These are phyloP conservation scores for Plasmodium knowlesi DNA, from an alignment of 169 alveolate species.

Conservation along the genomic window DNA sequence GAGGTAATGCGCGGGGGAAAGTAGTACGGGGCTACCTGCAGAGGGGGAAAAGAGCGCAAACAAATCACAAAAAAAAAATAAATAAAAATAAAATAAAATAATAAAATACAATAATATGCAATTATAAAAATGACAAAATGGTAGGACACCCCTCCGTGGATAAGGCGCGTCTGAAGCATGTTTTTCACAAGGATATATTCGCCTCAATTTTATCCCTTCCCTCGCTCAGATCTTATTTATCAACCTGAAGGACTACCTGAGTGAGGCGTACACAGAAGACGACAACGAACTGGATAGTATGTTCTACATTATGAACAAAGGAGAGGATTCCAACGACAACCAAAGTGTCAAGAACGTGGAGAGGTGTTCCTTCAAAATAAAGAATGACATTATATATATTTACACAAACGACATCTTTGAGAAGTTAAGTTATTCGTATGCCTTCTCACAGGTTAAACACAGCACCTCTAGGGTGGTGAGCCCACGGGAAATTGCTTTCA, in stretches of 20 bases:
- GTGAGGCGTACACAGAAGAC: constrained; percentile 62
- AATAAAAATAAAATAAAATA: neutral
- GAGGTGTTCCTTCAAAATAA: constrained; percentile 83
- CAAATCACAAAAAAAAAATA: neutral
- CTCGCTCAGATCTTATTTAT: constrained; percentile 18
- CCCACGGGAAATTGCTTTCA: neutral
- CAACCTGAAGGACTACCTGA: constrained; percentile 39
- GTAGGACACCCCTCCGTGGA: neutral
- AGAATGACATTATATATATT: constrained; percentile 84
- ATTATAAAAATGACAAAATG: neutral
- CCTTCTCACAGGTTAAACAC: constrained; percentile 84
- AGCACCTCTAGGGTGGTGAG: neutral
- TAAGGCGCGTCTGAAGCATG: neutral
- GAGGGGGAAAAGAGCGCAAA: neutral
- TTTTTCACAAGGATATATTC: neutral
- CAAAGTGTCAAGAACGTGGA: constrained; percentile 72
- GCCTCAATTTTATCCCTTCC: neutral
- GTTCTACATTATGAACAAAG: constrained; percentile 46
- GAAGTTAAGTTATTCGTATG: constrained; percentile 85
- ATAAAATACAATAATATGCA: neutral
- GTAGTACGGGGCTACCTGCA: neutral
- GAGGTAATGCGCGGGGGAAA: constrained; percentile 44
- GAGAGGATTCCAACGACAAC: constrained; percentile 19
- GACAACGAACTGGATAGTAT: constrained; percentile 58
- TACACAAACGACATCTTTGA: constrained; percentile 82